Base-by-base conservation (phyloP, 2,329 filamentous ascomycete genomes). In the Cladophialophora bantiana region DNA sequence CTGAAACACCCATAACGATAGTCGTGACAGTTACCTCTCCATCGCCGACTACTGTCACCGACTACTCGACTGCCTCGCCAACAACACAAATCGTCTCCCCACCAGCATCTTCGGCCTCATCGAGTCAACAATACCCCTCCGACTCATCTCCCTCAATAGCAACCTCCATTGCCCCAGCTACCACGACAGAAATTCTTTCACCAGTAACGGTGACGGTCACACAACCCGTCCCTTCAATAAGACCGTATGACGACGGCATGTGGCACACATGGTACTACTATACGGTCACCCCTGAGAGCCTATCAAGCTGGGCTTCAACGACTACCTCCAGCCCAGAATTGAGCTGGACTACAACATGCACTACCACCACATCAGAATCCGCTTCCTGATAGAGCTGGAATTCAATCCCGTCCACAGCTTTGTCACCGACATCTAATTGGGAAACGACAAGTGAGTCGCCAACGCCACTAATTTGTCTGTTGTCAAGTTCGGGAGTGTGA, bases 251-350 rank as follows among this genome's bases (percentile, higher is more conserved):
- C 55, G 67, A 75, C 62, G 75, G 75, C 35, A 70, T 70, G 66
- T 76, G 74, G 74, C 75, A 76, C 63, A 76, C 74, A 4, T 71
- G 68, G 18, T 76, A 75, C 62, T 73, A 70, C 65, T 68, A 68
- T 38, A 70, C 63, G 6, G 63, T 66, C 31, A 59, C 32, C 20
- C 40, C 59, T 12, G 59, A 63, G n/a, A 55, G 18, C 18, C n/a
- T 18, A 9, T 57, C 53, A n/a, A 63, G 31, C n/a, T 58, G 62
- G 18, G 52, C 61, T 18, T 48, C 67, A 20, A 59, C 52, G 15
- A 10, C n/a, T 34, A 54, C 31, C n/a, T 15, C 48, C 13, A 40
- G 26, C 26, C 26, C 26, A 26, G 26, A 26, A 26, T 26, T 26
- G 26, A 26, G 26, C n/a, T 58, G 62, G 18, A 55, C 61, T 26